A percentile compares a stretch with the other conserved stretches of the same genome.
Evolutionary conservation across 305 asterid species (phyloP).

Genomic region (Solanum hybrid): DNA sequence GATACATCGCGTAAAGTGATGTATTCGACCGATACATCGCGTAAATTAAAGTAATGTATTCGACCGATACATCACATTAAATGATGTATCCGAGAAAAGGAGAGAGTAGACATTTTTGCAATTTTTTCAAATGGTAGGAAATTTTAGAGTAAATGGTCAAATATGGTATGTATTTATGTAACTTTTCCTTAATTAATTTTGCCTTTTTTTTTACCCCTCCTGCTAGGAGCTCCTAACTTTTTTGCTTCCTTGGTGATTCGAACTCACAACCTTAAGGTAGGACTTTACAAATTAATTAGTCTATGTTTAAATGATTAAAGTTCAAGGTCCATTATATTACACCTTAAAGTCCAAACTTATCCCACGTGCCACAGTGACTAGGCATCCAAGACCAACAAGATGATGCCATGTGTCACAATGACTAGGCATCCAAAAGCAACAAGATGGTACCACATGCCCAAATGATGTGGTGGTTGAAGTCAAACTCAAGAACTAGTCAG

Average conservation of each 20-base stretch:
- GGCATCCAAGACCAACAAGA: neutral
- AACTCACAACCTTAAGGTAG: neutral
- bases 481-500: neutral
- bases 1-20: neutral
- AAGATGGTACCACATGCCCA: neutral
- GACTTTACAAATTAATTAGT: neutral
- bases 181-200: neutral
- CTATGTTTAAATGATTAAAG: neutral
- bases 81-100: neutral
- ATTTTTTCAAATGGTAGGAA: neutral
- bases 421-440: neutral
- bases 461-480: neutral
- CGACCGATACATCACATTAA: neutral
- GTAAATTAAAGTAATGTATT: neutral
- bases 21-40: neutral
- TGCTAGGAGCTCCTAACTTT: neutral
- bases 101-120: neutral
- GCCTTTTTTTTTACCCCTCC: neutral
- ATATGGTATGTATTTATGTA: neutral
- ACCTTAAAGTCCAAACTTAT: neutral
- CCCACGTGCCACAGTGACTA: neutral
- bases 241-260: neutral
- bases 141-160: neutral
- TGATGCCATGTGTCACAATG: neutral
- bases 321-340: neutral